These are phyloP conservation scores for Mycocentrospora acerina DNA, from an alignment of 2,329 filamentous ascomycete genomes.

Conservation along the genomic window DNA sequence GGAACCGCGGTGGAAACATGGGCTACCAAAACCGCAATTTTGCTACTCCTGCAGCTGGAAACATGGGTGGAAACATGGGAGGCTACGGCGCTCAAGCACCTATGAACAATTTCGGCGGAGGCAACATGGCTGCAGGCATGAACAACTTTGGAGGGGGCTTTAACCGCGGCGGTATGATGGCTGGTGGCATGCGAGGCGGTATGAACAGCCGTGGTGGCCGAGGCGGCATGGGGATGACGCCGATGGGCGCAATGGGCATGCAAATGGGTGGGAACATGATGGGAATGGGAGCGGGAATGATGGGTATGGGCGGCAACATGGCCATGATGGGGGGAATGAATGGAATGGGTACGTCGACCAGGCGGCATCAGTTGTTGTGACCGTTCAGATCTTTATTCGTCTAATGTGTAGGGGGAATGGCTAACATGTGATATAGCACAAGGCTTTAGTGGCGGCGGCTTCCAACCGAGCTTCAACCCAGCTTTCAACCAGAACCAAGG, in stretches of 20 bases:
- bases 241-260: constrained; percentile 40
- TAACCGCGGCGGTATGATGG: constrained; percentile 47
- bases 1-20: constrained; percentile 30
- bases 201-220: constrained; percentile 46
- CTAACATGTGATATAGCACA: constrained; percentile 17
- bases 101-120: constrained; percentile 52
- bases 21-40: constrained; percentile 43
- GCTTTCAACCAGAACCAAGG: constrained; percentile 63
- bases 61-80: constrained; percentile 46
- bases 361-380: constrained; percentile 2
- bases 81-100: constrained; percentile 46
- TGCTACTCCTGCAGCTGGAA: constrained; percentile 31
- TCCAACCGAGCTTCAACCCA: constrained; percentile 68
- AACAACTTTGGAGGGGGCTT: constrained; percentile 43
- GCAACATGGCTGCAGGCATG: constrained; percentile 35
- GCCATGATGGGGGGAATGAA: constrained; percentile 44
- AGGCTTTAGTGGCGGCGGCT: constrained; percentile 61
- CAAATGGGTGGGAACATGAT: constrained; percentile 47
- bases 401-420: not conserved
- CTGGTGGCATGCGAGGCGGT: constrained; percentile 47
- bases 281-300: constrained; percentile 49
- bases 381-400: not conserved
- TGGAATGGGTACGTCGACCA: constrained; percentile 33
- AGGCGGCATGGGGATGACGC: constrained; percentile 39
- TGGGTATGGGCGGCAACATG: constrained; percentile 43